Percentiles rank a stretch among this genome's conserved stretches.
Conservation (phyloP, 2,329 filamentous ascomycete species). For the Zelopaecilomyces penicillatus region DNA sequence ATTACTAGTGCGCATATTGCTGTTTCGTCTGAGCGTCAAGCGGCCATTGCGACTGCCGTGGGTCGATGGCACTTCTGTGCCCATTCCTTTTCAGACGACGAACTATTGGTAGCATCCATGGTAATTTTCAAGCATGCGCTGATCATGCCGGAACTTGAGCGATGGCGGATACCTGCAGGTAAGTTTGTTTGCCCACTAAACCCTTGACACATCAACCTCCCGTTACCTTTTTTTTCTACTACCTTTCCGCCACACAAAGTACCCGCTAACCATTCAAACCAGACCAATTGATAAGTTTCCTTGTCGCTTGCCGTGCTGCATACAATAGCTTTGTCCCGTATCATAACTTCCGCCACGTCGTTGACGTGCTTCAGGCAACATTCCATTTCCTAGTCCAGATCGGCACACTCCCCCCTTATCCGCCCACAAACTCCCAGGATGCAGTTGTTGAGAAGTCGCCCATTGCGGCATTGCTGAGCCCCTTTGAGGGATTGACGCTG, state of each 20-base stretch:
- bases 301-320: constrained; percentile 82
- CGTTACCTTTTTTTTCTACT: constrained; percentile 3
- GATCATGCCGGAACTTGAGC: constrained; percentile 68
- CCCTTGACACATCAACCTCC: neutral
- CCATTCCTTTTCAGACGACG: constrained; percentile 82
- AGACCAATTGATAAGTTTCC: constrained; percentile 77
- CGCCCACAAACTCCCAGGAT: constrained; percentile 24
- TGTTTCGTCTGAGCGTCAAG: constrained; percentile 57
- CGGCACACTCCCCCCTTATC: constrained; percentile 64
- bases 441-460: constrained; percentile 43
- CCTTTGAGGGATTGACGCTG: constrained; percentile 81
- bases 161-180: constrained; percentile 74
- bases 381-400: constrained; percentile 84
- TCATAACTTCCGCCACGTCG: constrained; percentile 95
- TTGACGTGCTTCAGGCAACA: constrained; percentile 89
- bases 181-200: constrained; percentile 22
- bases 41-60: constrained; percentile 58
- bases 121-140: constrained; percentile 88
- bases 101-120: constrained; percentile 76
- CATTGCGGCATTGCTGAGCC: constrained; percentile 67
- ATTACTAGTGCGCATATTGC: constrained; percentile 58
- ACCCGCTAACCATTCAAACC: constrained; percentile 5
- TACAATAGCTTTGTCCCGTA: constrained; percentile 97
- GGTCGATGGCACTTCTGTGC: constrained; percentile 83
- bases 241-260: neutral